Evolutionary conservation across 768 basidiomycete species (phyloP), one percentile per base, ranked within the genome.

Genomic region (Lepiota venenata): DNA sequence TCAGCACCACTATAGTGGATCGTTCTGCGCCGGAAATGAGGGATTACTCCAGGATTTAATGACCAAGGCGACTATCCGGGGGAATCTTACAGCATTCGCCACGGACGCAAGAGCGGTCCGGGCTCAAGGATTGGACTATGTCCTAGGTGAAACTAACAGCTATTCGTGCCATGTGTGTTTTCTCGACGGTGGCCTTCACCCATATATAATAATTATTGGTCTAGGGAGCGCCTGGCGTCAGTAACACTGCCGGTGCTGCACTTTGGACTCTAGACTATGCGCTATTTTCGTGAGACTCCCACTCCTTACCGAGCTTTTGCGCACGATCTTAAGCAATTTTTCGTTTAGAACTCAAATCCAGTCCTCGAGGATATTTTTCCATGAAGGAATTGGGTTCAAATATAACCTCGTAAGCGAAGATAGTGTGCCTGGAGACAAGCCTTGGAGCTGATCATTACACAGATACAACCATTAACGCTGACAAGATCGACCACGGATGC

Each of bases 311-410:
- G 18, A 27, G 40, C 9, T 54, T 22, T 16, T 42, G 27, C 37
- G 41, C 35, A 25, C 29, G 10, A 39, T 37, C 37, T 49, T 11
- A 56, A 21, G 18, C 12, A 7, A 27, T 12, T 20, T n/a, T 32
- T 32, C 10, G 6, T 38, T 10, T 47, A 75, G 73, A 15, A 67
- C 80, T 1, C 77, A 78, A 57, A 65, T 83, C 9, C 81, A 81
- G 3, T 77, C 84, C 22, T 73, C 75, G 25, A 71, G 77, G 47
- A 56, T 84, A 14, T 82, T 77, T 68, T 85, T 85, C 72, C 85
- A 88, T 61, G 73, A 82, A 52, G 86, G 85, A 14, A 71, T 88
- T 50, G 86, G 86, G 0, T 88, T 76, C 69, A 88, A 88, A 67
- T 88, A 87, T 61, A 83, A 80, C 61, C 70, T 87, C 50, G 85